These are phyloP conservation scores for Aureobasidium sp. DNA, from an alignment of 2,329 filamentous ascomycete species.

Conservation along the genomic window DNA sequence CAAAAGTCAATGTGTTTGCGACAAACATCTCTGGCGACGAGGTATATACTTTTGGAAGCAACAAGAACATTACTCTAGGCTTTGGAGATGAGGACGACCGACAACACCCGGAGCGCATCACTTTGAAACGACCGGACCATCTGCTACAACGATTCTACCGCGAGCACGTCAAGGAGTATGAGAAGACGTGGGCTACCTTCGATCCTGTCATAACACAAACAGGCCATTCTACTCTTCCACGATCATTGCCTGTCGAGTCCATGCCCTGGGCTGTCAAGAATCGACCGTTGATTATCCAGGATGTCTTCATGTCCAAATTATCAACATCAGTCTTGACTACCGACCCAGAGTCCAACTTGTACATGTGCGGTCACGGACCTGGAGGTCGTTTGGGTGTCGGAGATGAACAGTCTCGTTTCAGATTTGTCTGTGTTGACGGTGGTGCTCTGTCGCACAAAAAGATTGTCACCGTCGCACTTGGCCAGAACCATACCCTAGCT, in stretches of 20 bases:
- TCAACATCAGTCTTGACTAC: constrained; percentile 90
- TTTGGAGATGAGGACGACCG: constrained; percentile 97
- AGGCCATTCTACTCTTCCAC: constrained; percentile 24
- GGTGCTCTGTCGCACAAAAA: constrained; percentile 78
- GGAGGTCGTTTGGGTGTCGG: constrained; percentile 91
- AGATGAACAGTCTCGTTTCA: constrained; percentile 90
- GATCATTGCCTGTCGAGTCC: constrained; percentile 48
- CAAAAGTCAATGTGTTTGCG: constrained; percentile 27
- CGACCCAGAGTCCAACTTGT: constrained; percentile 90
- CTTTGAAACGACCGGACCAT: constrained; percentile 79
- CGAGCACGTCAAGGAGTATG: constrained; percentile 63
- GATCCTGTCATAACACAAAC: constrained; percentile 32
- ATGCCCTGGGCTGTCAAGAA: constrained; percentile 79
- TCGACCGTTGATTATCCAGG: constrained; percentile 78
- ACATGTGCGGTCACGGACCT: constrained; percentile 91
- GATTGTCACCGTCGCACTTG: constrained; percentile 81
- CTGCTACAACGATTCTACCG: constrained; percentile 78
- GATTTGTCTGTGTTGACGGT: constrained; percentile 83
- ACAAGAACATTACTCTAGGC: constrained; percentile 93
- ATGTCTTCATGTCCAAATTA: constrained; percentile 90
- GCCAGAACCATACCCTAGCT: constrained; percentile 92
- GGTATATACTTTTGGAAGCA: constrained; percentile 94
- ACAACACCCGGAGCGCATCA: constrained; percentile 89
- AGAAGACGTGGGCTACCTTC: constrained; percentile 42
- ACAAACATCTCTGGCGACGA: constrained; percentile 74